These are phyloP conservation scores for Henckelia pumila DNA, from an alignment of 257 asterid species.

Conservation along the genomic window DNA sequence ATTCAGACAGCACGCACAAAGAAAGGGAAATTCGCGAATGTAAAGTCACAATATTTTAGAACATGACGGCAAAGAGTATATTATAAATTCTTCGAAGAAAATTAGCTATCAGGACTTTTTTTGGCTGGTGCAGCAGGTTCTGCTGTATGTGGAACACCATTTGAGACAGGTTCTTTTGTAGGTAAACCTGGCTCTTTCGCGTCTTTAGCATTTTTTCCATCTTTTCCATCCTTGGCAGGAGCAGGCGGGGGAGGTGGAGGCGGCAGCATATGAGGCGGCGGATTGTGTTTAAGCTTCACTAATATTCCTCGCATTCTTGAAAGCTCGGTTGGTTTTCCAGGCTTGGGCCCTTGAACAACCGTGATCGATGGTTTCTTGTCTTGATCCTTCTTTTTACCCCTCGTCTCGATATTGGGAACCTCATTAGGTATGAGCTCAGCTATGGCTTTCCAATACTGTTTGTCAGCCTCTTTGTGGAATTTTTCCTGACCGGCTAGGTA, in stretches of 20 bases:
- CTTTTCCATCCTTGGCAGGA: constrained; percentile 63
- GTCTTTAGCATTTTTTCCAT: constrained; percentile 36
- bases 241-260: constrained; percentile 58
- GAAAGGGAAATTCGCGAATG: constrained; percentile 1
- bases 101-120: constrained; percentile 39
- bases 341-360: constrained; percentile 92
- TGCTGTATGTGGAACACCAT: constrained; percentile 38
- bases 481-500: constrained; percentile 67
- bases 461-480: constrained; percentile 93
- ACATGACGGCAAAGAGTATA: not conserved
- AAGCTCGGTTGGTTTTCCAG: constrained; percentile 97
- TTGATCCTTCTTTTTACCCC: constrained; percentile 87
- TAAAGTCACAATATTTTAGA: constrained; percentile 20
- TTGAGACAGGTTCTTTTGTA: constrained; percentile 41
- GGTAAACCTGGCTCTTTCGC: constrained; percentile 40
- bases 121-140: constrained; percentile 40
- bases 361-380: constrained; percentile 83
- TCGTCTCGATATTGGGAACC: constrained; percentile 82
- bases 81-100: constrained; percentile 7
- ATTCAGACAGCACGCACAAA: constrained; percentile 19
- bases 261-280: constrained; percentile 95
- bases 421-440: constrained; percentile 90
- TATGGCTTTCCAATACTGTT: constrained; percentile 94
- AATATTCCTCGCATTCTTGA: constrained; percentile 90
- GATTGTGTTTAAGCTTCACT: constrained; percentile 91